phyloP scores from a whole-genome alignment of 2,329 filamentous ascomycete genomes.

The Colletotrichum acutatum region DNA sequence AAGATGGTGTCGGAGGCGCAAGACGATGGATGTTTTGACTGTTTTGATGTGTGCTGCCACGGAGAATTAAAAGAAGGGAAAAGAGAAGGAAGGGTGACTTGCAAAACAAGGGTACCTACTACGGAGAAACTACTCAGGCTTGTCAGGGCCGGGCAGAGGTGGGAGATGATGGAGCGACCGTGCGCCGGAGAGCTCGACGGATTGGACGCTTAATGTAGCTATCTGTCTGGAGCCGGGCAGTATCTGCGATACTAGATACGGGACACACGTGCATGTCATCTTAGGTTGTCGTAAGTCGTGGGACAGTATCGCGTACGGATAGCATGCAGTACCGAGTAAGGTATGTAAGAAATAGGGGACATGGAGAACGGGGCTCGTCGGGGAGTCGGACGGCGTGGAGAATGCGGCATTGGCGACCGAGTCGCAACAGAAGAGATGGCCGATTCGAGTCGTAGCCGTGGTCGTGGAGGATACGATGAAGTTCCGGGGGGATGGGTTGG shows the following conservation, averaged over 20 bases:
- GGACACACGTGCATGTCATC: conserved; percentile 32
- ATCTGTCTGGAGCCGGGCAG: conserved; percentile 23
- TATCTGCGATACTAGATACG: conserved; percentile 25
- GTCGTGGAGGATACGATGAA: not conserved
- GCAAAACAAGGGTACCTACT: not conserved
- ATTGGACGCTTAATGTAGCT: conserved; percentile 25
- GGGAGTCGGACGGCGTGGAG: conserved; percentile 13
- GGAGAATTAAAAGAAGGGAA: conserved; percentile 7
- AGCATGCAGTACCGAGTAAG: no score
- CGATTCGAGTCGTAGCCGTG: conserved; percentile 15
- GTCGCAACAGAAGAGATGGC: conserved; percentile 16
- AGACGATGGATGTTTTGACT: conserved; percentile 22
- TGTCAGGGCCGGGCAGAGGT: not conserved
- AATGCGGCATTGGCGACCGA: conserved; percentile 23
- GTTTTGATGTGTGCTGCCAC: conserved; percentile 20
- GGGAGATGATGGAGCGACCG: conserved; percentile 24
- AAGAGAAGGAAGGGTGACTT: not conserved
- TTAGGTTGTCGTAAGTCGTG: conserved; percentile 11
- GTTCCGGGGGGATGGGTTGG: not conserved
- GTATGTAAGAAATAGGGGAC: conserved; percentile 23
- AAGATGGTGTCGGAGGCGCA: conserved; percentile 14
- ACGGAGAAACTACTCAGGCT: not conserved
- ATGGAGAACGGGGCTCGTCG: conserved; percentile 9
- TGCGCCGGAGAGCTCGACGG: conserved; percentile 29
- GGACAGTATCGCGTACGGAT: not conserved